phyloP scores from a whole-genome alignment of 805 yeast species.

The Teunomyces barrocoloradensis region DNA sequence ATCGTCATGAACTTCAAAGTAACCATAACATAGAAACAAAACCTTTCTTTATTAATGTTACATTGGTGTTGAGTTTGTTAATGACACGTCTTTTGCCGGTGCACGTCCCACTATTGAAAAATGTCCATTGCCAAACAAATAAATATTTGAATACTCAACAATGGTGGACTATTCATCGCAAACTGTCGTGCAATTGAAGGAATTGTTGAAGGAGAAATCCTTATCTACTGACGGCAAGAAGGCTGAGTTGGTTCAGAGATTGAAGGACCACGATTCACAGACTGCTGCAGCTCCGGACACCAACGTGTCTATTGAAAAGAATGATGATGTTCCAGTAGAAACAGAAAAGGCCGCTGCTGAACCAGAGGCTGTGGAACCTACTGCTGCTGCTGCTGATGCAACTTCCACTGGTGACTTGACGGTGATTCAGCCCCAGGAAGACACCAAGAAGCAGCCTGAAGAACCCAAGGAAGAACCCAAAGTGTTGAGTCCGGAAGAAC shows the following conservation, averaged over 20 bases:
- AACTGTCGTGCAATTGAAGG: constrained; percentile 84
- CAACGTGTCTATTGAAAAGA: constrained; percentile 3
- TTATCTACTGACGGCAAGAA: constrained; percentile 76
- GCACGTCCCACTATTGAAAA: background rate
- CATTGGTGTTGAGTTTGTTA: no score
- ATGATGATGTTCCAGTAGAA: constrained; percentile 13
- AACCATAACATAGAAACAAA: background rate
- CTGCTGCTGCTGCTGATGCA: constrained; percentile 12
- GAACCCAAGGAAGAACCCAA: constrained; percentile 35
- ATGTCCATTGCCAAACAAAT: background rate
- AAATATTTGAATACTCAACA: background rate
- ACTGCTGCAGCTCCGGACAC: constrained; percentile 12
- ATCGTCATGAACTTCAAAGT: constrained; percentile 17
- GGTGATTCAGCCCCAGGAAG: constrained; percentile 13
- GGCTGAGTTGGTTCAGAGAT: constrained; percentile 67
- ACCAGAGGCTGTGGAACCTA: constrained; percentile 11
- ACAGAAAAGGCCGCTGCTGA: constrained; percentile 13
- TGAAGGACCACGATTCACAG: constrained; percentile 51
- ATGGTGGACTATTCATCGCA: constrained; percentile 61
- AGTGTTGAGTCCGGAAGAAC: constrained; percentile 61
- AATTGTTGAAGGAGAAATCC: constrained; percentile 62
- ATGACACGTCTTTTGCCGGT: constrained; percentile 1
- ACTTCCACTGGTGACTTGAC: constrained; percentile 12
- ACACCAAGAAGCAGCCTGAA: constrained; percentile 7
- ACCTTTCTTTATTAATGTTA: no score